Evolutionary conservation across 768 basidiomycete species (phyloP).

Genomic region (Symmetrospora coprosmae): DNA sequence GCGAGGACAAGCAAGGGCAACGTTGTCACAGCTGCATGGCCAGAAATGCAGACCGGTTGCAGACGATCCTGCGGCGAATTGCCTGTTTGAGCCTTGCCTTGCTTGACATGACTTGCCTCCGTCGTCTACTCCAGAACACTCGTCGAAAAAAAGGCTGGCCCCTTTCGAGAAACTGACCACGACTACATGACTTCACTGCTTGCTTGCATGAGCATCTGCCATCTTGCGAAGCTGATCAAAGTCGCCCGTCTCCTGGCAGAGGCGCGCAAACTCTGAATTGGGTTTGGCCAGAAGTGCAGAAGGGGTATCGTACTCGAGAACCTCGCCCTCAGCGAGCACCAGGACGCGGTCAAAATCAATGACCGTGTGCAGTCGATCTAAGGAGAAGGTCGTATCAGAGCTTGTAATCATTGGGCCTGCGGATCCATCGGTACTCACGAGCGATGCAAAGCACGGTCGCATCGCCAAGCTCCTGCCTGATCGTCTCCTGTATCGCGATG

Average conservation of each 20-base stretch:
- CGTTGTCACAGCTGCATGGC: too few species aligned
- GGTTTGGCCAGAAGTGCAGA: slow-evolving; percentile 44
- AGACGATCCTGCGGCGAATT: too few species aligned
- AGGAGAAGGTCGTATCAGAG: background rate
- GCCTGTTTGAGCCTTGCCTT: too few species aligned
- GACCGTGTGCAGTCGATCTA: slow-evolving; percentile 33
- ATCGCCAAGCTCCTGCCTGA: slow-evolving; percentile 55
- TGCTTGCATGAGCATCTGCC: slow-evolving; percentile 20
- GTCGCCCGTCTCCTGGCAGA: slow-evolving; percentile 30
- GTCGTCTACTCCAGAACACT: too few species aligned
- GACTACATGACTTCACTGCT: too few species aligned
- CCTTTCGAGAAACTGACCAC: too few species aligned
- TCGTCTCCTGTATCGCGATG: slow-evolving; percentile 52
- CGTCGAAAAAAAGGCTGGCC: too few species aligned
- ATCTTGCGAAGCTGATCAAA: slow-evolving; percentile 23
- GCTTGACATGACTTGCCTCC: too few species aligned
- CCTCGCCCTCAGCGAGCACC: slow-evolving; percentile 49
- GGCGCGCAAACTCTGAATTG: slow-evolving; percentile 45
- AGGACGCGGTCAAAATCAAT: slow-evolving; percentile 40
- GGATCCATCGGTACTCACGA: slow-evolving; percentile 42
- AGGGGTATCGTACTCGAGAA: slow-evolving; percentile 66
- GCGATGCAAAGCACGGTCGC: slow-evolving; percentile 74
- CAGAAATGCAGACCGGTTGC: too few species aligned
- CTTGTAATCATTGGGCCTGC: background rate
- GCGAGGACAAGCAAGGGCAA: too few species aligned